Base-by-base conservation (phyloP, 2,329 filamentous ascomycete genomes). In the Apiospora phragmitis region DNA sequence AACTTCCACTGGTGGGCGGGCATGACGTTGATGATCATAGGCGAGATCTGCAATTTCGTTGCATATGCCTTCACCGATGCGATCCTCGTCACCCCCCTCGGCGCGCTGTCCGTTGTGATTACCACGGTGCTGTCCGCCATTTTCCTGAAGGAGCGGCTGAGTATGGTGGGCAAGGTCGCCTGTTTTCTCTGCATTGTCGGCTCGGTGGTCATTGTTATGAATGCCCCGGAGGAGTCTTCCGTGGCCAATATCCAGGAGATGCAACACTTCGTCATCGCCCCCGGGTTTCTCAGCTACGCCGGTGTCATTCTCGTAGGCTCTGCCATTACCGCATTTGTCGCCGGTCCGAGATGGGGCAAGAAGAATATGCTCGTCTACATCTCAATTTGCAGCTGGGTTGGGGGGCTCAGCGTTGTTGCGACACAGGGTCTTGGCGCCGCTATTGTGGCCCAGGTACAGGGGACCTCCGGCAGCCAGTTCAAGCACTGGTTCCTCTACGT, bases 401-500 rank as follows among this genome's bases (percentile, higher is more conserved):
- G 96, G 74, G 96, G 95, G 1, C 85, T 98, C 78, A 98, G 94
- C 82, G 96, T 98, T 11, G 96, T 98, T 69, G 93, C 94, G 21
- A 98, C 95, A 3, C 95, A 98, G 82, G 96, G 96, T 24, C 83
- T 99, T 59, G 96, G 96, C 68, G 91, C 95, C 69, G 95, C 95
- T 24, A 95, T 99, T 73, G 89, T 98, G 70, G 93, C 95, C 0
- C 94, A 97, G 84, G 92, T 92, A 71, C 87, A 89, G 24, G 96
- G 95, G 21, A 90, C 90, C 67, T 87, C 91, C 1, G 71, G 69
- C 4, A 32, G 35, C 51, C 95, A 99, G 85, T 98, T 97, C 83
- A 97, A 98, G 80, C 90, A 98, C 80, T 98, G 95, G 95, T 99
- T 99, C 79, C 83, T 97, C 49, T 99, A 97, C 82, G 91, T 98